Percentiles rank a stretch among this genome's conserved stretches.
Evolutionary conservation across 192 early-diverging fungal species (phyloP).

Genomic region (Backusella morwellensis): DNA sequence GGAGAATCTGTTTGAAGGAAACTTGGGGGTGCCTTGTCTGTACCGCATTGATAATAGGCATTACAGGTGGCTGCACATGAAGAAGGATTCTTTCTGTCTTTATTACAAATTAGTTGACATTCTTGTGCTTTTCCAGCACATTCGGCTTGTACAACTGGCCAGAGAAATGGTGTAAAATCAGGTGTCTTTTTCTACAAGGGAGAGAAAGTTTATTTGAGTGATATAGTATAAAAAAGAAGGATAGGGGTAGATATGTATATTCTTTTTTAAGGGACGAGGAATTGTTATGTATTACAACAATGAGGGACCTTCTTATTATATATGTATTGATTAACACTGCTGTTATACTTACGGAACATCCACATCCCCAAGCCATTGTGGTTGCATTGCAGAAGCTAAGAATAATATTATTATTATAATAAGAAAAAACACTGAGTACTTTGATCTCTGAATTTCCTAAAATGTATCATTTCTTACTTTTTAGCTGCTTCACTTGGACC

Average conservation of each 20-base stretch:
- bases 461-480: slow-evolving; percentile 17
- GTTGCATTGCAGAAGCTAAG: slow-evolving; percentile 31
- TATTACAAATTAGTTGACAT: slow-evolving; percentile 22
- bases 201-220: neutral
- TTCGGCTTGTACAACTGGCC: slow-evolving; percentile 29
- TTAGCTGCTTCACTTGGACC: slow-evolving; percentile 12
- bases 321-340: neutral
- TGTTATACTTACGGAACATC: slow-evolving; percentile 21
- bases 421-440: neutral
- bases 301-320: neutral
- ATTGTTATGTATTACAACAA: neutral
- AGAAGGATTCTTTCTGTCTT: neutral
- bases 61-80: slow-evolving; percentile 27
- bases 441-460: neutral
- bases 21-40: slow-evolving; percentile 27
- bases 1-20: slow-evolving; percentile 23
- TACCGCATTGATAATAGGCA: slow-evolving; percentile 28
- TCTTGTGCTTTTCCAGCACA: slow-evolving; percentile 26
- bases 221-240: neutral
- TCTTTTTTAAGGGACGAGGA: neutral
- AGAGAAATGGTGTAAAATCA: slow-evolving; percentile 16
- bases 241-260: neutral
- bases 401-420: neutral
- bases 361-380: slow-evolving; percentile 30
- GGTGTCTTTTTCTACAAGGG: slow-evolving; percentile 17